Percentiles rank a stretch among this genome's conserved stretches.
Conservation (phyloP, 495 filamentous ascomycete genomes). For the Lindgomyces ingoldianus region DNA sequence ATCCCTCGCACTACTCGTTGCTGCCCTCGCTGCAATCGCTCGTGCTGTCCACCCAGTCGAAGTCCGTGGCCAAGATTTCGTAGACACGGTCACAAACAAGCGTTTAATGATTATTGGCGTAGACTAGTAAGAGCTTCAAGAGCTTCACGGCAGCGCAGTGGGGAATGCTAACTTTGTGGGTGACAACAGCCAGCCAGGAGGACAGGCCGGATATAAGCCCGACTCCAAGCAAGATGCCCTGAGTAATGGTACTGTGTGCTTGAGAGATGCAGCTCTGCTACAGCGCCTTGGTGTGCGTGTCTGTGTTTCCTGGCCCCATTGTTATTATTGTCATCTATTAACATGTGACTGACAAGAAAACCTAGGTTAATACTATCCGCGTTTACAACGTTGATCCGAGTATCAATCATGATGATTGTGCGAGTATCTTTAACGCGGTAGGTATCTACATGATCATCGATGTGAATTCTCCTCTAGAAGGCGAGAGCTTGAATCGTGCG, state of each 20-base stretch:
- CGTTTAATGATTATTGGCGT: conserved; percentile 88
- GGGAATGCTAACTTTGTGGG: too few species aligned
- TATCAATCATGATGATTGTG: conserved; percentile 85
- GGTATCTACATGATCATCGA: conserved; percentile 77
- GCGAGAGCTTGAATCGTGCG: conserved; percentile 71
- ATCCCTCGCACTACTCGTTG: conserved; percentile 6
- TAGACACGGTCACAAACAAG: conserved; percentile 74
- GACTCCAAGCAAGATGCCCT: conserved; percentile 67
- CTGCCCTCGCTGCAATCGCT: conserved; percentile 51
- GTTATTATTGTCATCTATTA: conserved; percentile 20
- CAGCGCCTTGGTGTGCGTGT: conserved; percentile 65
- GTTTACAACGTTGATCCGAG: conserved; percentile 88
- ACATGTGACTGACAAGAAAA: conserved; percentile 41
- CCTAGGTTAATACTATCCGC: conserved; percentile 76
- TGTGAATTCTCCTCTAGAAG: conserved; percentile 86
- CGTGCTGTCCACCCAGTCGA: conserved; percentile 71
- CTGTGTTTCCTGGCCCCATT: conserved; percentile 24
- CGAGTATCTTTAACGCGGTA: conserved; percentile 85
- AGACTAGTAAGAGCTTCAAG: conserved; percentile 52
- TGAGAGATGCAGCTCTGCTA: conserved; percentile 90
- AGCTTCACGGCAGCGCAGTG: neutral
- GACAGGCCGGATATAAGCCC: conserved; percentile 74
- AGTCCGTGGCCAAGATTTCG: conserved; percentile 76
- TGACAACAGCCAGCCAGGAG: conserved; percentile 73
- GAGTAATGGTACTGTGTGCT: conserved; percentile 70